Base-by-base conservation (phyloP, 2,329 filamentous ascomycete genomes). In the Didymella segeticola region DNA sequence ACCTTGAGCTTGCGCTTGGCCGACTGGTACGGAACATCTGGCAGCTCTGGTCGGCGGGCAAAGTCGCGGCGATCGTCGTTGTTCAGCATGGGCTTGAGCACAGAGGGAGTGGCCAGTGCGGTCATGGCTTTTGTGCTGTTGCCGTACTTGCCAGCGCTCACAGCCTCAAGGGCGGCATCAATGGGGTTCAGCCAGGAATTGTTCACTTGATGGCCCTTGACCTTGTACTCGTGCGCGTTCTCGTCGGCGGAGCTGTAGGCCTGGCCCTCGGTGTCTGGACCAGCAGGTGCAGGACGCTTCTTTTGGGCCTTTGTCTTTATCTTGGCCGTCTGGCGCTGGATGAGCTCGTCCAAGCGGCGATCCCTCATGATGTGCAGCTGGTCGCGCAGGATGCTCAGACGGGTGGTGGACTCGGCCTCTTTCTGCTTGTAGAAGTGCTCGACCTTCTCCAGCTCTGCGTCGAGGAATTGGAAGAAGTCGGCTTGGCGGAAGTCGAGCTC, bases 341-440 rank as follows among this genome's bases (percentile, higher is more conserved):
- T 80, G 9, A 86, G 70, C 69, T 97, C 91, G 46, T 88, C 83
- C 23, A 91, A 82, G 19, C 93, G 86, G 12, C 89, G 85, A 71
- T 96, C 91, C 37, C 92, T 85, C 91, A 98, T 96, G 65, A 96
- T 89, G 69, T 96, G 93, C 26, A 99, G 81, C 72, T 99, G 95
- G 45, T 92, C 86, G 34, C 90, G 85, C 39, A 99, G 80, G 4
- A 89, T 73, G 0, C 80, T 78, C 20, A 97, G 78, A 2, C 93
- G 85, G 48, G 87, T 79, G 0, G 86, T 89, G 0, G 93, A 91
- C 70, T 97, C 91, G 23, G 90, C 83, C 70, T 99, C 95, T 70
- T 97, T 97, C 62, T 85, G 78, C 63, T 85, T 87, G 78, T 98
- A 98, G 69, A 99, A 99, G 0, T 80, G 77, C 70, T 99, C 93